These are phyloP conservation scores for Lodderomyces margitis DNA, from an alignment of 1,139 yeast genomes.

Conservation along the genomic window DNA sequence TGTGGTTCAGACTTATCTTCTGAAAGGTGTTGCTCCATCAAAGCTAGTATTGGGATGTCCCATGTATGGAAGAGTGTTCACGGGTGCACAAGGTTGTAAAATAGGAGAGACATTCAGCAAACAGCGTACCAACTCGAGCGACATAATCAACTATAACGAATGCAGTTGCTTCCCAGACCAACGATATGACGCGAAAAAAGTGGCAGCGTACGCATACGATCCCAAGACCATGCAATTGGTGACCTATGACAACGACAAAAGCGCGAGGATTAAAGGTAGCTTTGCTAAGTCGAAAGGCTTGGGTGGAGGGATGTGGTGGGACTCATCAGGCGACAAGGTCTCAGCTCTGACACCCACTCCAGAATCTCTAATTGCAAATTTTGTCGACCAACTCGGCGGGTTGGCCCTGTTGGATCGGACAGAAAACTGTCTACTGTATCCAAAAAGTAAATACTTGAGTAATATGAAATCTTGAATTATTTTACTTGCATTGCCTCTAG, in stretches of 20 bases:
- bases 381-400: conserved; percentile 45
- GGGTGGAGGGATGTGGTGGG: conserved; percentile 97
- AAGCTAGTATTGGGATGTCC: conserved; percentile 89
- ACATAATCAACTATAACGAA: conserved; percentile 39
- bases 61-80: conserved; percentile 73
- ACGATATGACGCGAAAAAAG: conserved; percentile 47
- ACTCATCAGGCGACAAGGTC: conserved; percentile 67
- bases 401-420: conserved; percentile 16
- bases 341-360: conserved; percentile 10
- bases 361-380: conserved; percentile 38
- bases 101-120: conserved; percentile 40
- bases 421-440: conserved; percentile 19
- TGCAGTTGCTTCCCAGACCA: neutral
- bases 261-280: conserved; percentile 56
- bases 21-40: conserved; percentile 39
- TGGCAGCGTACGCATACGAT: conserved; percentile 60
- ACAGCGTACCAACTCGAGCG: conserved; percentile 29
- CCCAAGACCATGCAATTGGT: conserved; percentile 39
- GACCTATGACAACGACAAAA: conserved; percentile 63
- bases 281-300: conserved; percentile 49
- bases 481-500: conserved; percentile 4
- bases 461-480: conserved; percentile 7
- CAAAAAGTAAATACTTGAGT: conserved; percentile 18
- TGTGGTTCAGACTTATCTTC: conserved; percentile 46
- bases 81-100: conserved; percentile 31